These are phyloP conservation scores for Penicillium malachiteum DNA, from an alignment of 495 filamentous ascomycete genomes.

Conservation along the genomic window DNA sequence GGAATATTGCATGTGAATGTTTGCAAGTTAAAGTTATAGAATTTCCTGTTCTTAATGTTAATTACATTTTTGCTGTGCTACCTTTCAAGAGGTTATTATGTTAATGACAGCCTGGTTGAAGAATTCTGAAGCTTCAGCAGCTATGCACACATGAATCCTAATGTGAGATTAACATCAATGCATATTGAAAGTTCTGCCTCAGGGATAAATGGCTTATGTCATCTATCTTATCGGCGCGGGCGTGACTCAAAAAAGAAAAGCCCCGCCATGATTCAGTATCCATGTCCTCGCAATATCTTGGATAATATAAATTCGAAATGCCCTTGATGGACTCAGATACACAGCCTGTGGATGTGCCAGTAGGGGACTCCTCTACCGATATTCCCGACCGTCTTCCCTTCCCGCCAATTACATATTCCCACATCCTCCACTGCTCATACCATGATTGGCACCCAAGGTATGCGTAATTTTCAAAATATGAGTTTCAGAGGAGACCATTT, in stretches of 20 bases:
- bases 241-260: slow-evolving; percentile 25
- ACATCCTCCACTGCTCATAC: slow-evolving; percentile 93
- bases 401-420: slow-evolving; percentile 74
- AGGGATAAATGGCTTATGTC: slow-evolving; percentile 7
- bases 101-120: no score
- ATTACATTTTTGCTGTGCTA: no score
- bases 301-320: slow-evolving; percentile 23
- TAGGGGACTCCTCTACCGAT: slow-evolving; percentile 17
- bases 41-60: no score
- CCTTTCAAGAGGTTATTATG: no score
- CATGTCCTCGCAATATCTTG: not conserved
- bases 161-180: no score
- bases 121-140: no score
- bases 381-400: slow-evolving; percentile 60
- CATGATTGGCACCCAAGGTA: slow-evolving; percentile 79
- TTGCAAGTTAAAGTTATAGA: no score
- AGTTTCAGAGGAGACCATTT: no score
- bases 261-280: slow-evolving; percentile 20
- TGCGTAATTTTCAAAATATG: not conserved
- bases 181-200: not conserved
- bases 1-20: no score
- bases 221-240: slow-evolving; percentile 29
- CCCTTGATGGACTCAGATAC: slow-evolving; percentile 30
- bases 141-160: no score
- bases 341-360: slow-evolving; percentile 4